Evolutionary conservation across 2,329 filamentous ascomycete genomes (phyloP).

Genomic region (Pseudogymnoascus sp.): DNA sequence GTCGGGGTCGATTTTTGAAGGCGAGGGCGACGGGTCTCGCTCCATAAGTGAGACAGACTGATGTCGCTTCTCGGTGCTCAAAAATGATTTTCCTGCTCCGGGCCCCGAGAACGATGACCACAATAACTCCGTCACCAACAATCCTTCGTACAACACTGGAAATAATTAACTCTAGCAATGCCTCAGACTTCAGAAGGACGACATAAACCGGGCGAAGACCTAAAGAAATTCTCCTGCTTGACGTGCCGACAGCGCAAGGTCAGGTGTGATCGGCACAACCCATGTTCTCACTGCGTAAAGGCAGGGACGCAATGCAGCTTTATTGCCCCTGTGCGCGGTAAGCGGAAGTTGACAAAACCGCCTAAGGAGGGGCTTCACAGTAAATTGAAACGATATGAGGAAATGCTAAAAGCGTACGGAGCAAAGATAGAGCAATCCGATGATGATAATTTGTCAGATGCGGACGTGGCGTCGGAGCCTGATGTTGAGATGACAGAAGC

Average conservation of each 20-base stretch:
- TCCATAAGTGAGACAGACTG: slow-evolving; percentile 1
- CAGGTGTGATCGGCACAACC: slow-evolving; percentile 37
- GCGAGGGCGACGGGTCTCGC: not conserved
- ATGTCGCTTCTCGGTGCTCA: slow-evolving; percentile 21
- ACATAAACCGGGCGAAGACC: slow-evolving; percentile 2
- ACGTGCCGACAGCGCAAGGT: slow-evolving; percentile 37
- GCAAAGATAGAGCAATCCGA: slow-evolving; percentile 24
- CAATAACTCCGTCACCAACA: not conserved
- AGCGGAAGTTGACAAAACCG: slow-evolving; percentile 23
- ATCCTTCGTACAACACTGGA: not conserved
- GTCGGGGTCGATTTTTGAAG: not conserved
- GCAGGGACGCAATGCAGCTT: slow-evolving; percentile 34
- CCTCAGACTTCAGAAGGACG: not conserved
- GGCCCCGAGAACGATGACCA: slow-evolving; percentile 18
- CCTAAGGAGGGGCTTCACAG: slow-evolving; percentile 23
- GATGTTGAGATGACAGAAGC: slow-evolving; percentile 18
- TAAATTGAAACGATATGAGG: slow-evolving; percentile 22
- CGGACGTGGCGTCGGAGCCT: slow-evolving; percentile 20
- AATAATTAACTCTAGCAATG: not conserved
- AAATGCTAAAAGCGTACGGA: slow-evolving; percentile 20
- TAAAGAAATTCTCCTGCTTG: slow-evolving; percentile 29
- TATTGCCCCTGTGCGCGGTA: slow-evolving; percentile 26
- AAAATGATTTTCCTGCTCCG: slow-evolving; percentile 20
- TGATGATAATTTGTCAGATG: slow-evolving; percentile 19
- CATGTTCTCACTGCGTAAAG: slow-evolving; percentile 42